These are phyloP conservation scores for Macrophomina tecta DNA, from an alignment of 2,329 filamentous ascomycete genomes.

Conservation along the genomic window DNA sequence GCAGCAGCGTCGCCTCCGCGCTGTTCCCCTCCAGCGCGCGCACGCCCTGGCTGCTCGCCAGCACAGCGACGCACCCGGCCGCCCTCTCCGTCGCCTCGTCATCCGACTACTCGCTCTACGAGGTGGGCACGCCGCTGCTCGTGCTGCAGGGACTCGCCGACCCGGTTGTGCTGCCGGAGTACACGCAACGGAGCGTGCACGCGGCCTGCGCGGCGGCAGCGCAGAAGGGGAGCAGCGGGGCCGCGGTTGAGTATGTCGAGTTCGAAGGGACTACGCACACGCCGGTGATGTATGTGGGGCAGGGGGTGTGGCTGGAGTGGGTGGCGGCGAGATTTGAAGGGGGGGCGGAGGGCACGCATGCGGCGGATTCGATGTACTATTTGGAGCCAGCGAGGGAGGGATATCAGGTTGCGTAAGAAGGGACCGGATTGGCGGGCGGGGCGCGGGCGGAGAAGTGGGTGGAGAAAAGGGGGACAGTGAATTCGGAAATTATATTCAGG, in stretches of 20 bases:
- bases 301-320: slow-evolving; percentile 42
- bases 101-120: not conserved
- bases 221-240: not conserved
- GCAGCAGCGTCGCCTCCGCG: slow-evolving; percentile 1
- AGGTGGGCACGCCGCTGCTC: not conserved
- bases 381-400: not conserved
- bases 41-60: not conserved
- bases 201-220: not conserved
- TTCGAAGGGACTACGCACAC: slow-evolving; percentile 39
- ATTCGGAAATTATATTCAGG: no score
- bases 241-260: slow-evolving; percentile 30
- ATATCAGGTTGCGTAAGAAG: not conserved
- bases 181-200: not conserved
- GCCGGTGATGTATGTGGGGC: slow-evolving; percentile 38
- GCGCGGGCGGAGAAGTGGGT: no score
- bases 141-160: slow-evolving; percentile 3
- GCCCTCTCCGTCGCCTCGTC: not conserved
- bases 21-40: not conserved
- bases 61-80: not conserved
- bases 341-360: not conserved
- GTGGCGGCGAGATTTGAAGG: slow-evolving; percentile 37
- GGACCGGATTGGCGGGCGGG: no score
- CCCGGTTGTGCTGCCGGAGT: not conserved
- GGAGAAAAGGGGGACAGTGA: no score
- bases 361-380: not conserved